Evolutionary conservation across 352 stramenopile species (phyloP), one percentile per base, ranked within the genome.

Genomic region (Pythium vanterpoolii): DNA sequence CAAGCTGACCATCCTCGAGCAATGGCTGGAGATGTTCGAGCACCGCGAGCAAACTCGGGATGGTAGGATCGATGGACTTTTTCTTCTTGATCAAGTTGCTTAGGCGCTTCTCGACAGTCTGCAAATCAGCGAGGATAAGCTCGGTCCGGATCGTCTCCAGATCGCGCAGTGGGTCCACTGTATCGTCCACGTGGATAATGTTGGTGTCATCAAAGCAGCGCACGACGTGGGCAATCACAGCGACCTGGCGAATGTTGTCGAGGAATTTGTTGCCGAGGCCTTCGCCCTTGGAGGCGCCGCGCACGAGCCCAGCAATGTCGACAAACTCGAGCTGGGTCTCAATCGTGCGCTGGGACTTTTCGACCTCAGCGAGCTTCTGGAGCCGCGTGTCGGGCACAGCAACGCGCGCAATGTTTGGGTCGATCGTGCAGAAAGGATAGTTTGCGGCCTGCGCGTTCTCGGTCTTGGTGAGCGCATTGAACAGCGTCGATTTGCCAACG

Each of bases 171-270:
- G 97, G 96, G 74, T 99, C 90, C 13, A 99, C 90, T 2, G 67
- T 89, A 34, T 95, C 95, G 67, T 98, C 95, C 19, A 99, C 97
- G 74, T 98, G 94, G 56, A 99, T 89, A 52, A 99, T 97, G 78
- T 99, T 96, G 19, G 96, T 90, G 76, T 99, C 90, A 53, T 98
- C 93, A 64, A 99, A 99, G 77, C 96, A 99, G 31, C 97, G 90
- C 42, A 99, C 94, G 3, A 99, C 83, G 64, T 93, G 85, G 9
- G 70, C 71, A 50, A 93, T 93, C 46, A 93, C 84, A 1, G 77
- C 83, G 44, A 95, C 85, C 54, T 93, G 80, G 2, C 82, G 83
- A 62, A 96, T 96, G 60, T 93, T 91, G 49, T 89, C 76, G 16
- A 96, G 68, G 53, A 96, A 96, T 64, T 91, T 87, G 70, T 96